A percentile compares a stretch with the other conserved stretches of the same genome.
phyloP scores from a whole-genome alignment of 2,329 filamentous ascomycete genomes.

The Monosporascus sp. region DNA sequence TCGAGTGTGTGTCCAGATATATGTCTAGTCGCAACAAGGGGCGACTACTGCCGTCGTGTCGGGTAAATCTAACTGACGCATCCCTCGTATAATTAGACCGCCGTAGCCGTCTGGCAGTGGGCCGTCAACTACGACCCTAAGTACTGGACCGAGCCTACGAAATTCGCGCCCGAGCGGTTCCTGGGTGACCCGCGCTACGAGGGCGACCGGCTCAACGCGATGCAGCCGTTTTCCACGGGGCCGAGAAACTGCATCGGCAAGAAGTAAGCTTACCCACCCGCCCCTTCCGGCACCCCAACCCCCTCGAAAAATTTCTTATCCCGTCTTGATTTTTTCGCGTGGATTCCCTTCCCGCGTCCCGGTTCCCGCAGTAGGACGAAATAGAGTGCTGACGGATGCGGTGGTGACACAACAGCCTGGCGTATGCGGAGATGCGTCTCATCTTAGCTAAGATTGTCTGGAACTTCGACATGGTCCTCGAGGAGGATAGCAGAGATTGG shows the following conservation, averaged over 20 bases:
- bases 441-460: constrained; percentile 32
- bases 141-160: constrained; percentile 32
- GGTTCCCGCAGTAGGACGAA: too few species aligned
- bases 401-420: constrained; percentile 25
- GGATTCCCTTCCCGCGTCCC: too few species aligned
- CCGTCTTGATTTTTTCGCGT: too few species aligned
- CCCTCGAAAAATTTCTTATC: neutral
- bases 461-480: constrained; percentile 32
- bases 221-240: constrained; percentile 32
- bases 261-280: constrained; percentile 26
- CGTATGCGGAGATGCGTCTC: constrained; percentile 36
- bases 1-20: too few species aligned
- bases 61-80: constrained; percentile 4
- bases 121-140: constrained; percentile 27
- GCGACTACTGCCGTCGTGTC: too few species aligned
- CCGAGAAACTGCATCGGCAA: constrained; percentile 35
- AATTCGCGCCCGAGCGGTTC: constrained; percentile 37
- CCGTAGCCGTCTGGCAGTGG: constrained; percentile 32
- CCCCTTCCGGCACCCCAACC: neutral
- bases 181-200: constrained; percentile 23
- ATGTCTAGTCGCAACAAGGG: too few species aligned
- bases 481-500: constrained; percentile 23
- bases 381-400: constrained; percentile 1
- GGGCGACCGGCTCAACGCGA: constrained; percentile 26
- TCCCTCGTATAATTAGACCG: constrained; percentile 19